Percentiles rank a stretch among this genome's conserved stretches.
Evolutionary conservation across 345 rosid genomes (phyloP).

Genomic region (Streptanthus diversifolius): DNA sequence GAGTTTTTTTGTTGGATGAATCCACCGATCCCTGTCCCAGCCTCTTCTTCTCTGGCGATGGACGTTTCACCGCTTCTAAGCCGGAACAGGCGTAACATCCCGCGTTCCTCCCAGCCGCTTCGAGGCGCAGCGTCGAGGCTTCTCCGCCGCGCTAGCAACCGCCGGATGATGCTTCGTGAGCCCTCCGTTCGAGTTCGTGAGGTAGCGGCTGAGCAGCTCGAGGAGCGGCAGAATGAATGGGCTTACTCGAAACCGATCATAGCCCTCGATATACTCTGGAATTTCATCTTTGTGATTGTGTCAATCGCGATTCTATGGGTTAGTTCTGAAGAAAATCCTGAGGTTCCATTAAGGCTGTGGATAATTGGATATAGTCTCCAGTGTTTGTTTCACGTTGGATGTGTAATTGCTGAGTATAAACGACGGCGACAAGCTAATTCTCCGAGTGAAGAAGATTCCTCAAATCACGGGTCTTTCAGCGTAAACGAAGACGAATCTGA

Average conservation of each 20-base stretch:
- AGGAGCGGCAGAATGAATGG: slow-evolving; percentile 76
- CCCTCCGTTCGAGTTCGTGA: slow-evolving; percentile 81
- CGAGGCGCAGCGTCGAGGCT: slow-evolving; percentile 63
- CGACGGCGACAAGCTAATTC: slow-evolving; percentile 40
- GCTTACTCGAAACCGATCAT: slow-evolving; percentile 71
- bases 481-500: slow-evolving; percentile 40
- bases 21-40: slow-evolving; percentile 33
- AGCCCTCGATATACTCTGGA: slow-evolving; percentile 70
- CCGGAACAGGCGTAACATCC: slow-evolving; percentile 56
- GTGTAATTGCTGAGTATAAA: slow-evolving; percentile 55
- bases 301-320: slow-evolving; percentile 47
- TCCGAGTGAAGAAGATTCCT: slow-evolving; percentile 23
- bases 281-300: slow-evolving; percentile 47
- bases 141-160: slow-evolving; percentile 73
- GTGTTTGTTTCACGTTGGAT: slow-evolving; percentile 62
- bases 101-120: slow-evolving; percentile 49
- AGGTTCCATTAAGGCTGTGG: slow-evolving; percentile 75
- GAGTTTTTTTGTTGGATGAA: slow-evolving; percentile 26
- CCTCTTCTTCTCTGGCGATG: slow-evolving; percentile 33
- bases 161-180: slow-evolving; percentile 74
- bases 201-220: slow-evolving; percentile 88
- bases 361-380: slow-evolving; percentile 57
- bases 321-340: slow-evolving; percentile 53
- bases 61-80: slow-evolving; percentile 54
- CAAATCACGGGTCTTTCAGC: slow-evolving; percentile 22